phyloP scores from a whole-genome alignment of 2,329 filamentous ascomycete genomes.

The Plectosphaerella plurivora region DNA sequence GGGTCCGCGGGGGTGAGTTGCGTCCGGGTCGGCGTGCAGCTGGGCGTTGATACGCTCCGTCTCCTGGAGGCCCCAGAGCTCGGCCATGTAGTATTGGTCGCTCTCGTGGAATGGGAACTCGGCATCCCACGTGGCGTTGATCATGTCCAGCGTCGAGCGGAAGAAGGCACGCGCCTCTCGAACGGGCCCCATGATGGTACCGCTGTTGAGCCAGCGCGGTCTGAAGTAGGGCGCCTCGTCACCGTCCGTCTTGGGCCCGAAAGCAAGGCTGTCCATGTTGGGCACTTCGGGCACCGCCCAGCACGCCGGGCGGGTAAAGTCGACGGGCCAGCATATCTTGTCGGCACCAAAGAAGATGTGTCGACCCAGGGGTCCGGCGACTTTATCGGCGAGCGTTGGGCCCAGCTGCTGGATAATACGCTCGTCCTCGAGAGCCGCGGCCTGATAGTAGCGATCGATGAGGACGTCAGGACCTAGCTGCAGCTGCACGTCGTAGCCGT shows the following conservation, averaged over 20 bases:
- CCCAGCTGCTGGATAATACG: conserved; percentile 47
- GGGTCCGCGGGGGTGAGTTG: conserved; percentile 9
- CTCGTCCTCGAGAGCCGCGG: conserved; percentile 47
- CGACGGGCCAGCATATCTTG: conserved; percentile 37
- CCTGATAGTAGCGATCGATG: conserved; percentile 55
- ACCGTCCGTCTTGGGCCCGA: conserved; percentile 28
- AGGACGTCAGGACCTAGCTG: conserved; percentile 61
- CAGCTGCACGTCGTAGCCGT: conserved; percentile 61
- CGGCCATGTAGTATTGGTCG: conserved; percentile 38
- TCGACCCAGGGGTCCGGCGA: conserved; percentile 24
- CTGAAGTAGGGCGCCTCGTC: conserved; percentile 24
- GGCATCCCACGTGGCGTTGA: conserved; percentile 27
- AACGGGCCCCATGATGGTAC: conserved; percentile 38
- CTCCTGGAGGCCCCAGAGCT: conserved; percentile 37
- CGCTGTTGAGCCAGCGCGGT: conserved; percentile 39
- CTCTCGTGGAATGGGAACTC: conserved; percentile 26
- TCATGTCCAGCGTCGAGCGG: conserved; percentile 21
- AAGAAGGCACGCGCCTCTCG: conserved; percentile 23
- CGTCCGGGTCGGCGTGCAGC: conserved; percentile 14
- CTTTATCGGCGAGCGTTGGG: conserved; percentile 22
- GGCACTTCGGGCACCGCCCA: conserved; percentile 32
- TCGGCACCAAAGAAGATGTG: conserved; percentile 40
- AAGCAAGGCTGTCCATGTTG: conserved; percentile 22
- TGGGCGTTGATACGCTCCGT: conserved; percentile 27
- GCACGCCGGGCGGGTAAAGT: conserved; percentile 30